Conservation (phyloP, 768 basidiomycete genomes). For the Mycena polygramma region DNA sequence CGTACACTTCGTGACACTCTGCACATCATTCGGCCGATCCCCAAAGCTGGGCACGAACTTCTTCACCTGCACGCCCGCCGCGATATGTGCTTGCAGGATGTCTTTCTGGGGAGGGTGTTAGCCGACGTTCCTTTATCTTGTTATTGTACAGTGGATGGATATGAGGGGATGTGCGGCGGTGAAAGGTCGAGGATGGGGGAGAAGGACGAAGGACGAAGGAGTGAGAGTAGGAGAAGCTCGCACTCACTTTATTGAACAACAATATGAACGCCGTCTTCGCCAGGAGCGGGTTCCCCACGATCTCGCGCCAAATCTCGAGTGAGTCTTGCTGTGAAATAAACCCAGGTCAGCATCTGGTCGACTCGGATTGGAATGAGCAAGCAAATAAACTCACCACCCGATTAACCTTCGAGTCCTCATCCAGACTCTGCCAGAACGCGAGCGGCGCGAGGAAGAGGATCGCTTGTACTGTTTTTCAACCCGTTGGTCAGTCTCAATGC, state of each 20-base stretch:
- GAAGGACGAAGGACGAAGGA: not conserved
- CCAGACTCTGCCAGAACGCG: conserved; percentile 66
- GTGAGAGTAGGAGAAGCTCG: not conserved
- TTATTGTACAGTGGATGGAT: too few relatives aligned
- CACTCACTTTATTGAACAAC: conserved; percentile 66
- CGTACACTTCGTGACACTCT: conserved; percentile 69
- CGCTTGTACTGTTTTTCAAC: conserved; percentile 55
- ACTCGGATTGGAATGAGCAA: not conserved
- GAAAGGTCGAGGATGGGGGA: too few relatives aligned
- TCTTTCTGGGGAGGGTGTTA: conserved; percentile 52
- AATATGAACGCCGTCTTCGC: conserved; percentile 64
- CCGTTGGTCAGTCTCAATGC: not conserved
- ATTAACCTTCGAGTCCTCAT: conserved; percentile 65
- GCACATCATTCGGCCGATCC: conserved; percentile 69
- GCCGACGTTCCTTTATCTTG: too few relatives aligned
- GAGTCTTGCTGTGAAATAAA: conserved; percentile 61
- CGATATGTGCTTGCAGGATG: conserved; percentile 59
- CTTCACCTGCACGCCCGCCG: conserved; percentile 62
- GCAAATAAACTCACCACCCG: conserved; percentile 53
- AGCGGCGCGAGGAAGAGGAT: conserved; percentile 74
- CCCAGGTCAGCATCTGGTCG: not conserved
- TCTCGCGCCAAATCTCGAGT: conserved; percentile 64
- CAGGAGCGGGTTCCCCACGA: conserved; percentile 64
- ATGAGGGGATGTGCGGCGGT: too few relatives aligned
- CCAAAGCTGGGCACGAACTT: conserved; percentile 74